Evolutionary conservation across 495 filamentous ascomycete species (phyloP).

Genomic region (Clohesyomyces aquaticus): DNA sequence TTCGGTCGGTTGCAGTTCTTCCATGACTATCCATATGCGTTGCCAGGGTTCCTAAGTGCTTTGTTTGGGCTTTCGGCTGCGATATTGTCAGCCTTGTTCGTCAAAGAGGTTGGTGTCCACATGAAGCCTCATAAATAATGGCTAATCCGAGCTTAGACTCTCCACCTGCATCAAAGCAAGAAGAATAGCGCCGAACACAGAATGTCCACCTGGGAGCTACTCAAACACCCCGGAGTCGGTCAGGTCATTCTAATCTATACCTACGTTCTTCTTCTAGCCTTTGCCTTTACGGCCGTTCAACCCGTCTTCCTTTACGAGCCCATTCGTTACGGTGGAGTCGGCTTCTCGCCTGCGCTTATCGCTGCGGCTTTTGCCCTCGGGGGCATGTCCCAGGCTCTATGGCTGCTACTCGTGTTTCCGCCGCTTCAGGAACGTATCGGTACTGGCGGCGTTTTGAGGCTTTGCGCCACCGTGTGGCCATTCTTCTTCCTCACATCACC

Average conservation of each 20-base stretch:
- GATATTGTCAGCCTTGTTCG: constrained; percentile 52
- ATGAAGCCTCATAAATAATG: constrained; percentile 38
- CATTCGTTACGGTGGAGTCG: constrained; percentile 60
- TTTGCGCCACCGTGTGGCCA: constrained; percentile 60
- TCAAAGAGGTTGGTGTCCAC: constrained; percentile 56
- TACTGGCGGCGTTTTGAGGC: constrained; percentile 61
- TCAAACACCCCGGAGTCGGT: constrained; percentile 63
- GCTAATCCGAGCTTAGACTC: constrained; percentile 39
- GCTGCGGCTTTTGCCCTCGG: constrained; percentile 61
- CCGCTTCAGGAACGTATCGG: constrained; percentile 60
- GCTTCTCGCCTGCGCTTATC: constrained; percentile 62
- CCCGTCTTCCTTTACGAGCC: constrained; percentile 67
- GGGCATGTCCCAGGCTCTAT: constrained; percentile 64
- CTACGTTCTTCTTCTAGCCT: constrained; percentile 64
- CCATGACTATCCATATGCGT: constrained; percentile 64
- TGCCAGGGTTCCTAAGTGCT: constrained; percentile 61
- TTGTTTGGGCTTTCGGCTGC: constrained; percentile 55
- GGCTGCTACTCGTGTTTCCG: constrained; percentile 68
- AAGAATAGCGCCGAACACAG: constrained; percentile 38
- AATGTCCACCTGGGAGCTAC: constrained; percentile 58
- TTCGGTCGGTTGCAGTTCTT: constrained; percentile 63
- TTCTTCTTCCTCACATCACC: constrained; percentile 60
- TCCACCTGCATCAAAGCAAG: constrained; percentile 38
- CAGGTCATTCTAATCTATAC: constrained; percentile 64
- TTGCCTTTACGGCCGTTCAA: constrained; percentile 64